Conservation (phyloP, 441 rosid genomes). For the Kokia cookei region DNA sequence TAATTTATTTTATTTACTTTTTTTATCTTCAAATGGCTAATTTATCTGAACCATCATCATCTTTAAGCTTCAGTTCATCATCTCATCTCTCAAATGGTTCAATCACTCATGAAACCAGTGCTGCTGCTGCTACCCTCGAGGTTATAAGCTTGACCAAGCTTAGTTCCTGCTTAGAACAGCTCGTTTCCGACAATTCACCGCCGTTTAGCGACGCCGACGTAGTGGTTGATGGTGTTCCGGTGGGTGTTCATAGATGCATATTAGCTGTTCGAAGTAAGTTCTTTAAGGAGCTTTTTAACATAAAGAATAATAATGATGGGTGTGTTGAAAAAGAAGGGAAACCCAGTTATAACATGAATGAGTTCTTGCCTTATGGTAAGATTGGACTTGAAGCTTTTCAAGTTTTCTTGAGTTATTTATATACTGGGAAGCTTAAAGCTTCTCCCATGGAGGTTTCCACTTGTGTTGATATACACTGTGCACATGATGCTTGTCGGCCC, state of each 20-base stretch:
- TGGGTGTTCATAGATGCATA: constrained; percentile 75
- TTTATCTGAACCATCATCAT: constrained; percentile 65
- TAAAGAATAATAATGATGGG: constrained; percentile 32
- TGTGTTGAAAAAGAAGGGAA: constrained; percentile 46
- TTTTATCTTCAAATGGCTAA: constrained; percentile 38
- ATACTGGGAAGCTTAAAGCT: constrained; percentile 66
- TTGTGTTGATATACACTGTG: constrained; percentile 66
- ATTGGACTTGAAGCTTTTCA: constrained; percentile 72
- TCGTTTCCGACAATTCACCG: constrained; percentile 35
- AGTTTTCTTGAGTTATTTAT: constrained; percentile 61
- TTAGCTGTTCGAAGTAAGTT: constrained; percentile 77
- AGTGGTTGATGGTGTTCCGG: constrained; percentile 43
- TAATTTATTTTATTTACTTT: background rate
- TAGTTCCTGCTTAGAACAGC: constrained; percentile 65
- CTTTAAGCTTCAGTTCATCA: constrained; percentile 60
- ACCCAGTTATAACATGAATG: constrained; percentile 48
- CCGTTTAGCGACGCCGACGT: constrained; percentile 74
- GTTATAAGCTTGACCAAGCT: constrained; percentile 61
- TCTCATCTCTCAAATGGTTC: constrained; percentile 55
- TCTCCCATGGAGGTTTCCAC: constrained; percentile 72
- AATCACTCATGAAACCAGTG: constrained; percentile 33
- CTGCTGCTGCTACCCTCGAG: constrained; percentile 35
- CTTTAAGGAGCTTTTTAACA: constrained; percentile 53
- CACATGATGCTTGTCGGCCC: constrained; percentile 80
- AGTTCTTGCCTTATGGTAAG: constrained; percentile 51